These are phyloP conservation scores for Astrothelium subdiscretum DNA, from an alignment of 495 filamentous ascomycete species.

Conservation along the genomic window DNA sequence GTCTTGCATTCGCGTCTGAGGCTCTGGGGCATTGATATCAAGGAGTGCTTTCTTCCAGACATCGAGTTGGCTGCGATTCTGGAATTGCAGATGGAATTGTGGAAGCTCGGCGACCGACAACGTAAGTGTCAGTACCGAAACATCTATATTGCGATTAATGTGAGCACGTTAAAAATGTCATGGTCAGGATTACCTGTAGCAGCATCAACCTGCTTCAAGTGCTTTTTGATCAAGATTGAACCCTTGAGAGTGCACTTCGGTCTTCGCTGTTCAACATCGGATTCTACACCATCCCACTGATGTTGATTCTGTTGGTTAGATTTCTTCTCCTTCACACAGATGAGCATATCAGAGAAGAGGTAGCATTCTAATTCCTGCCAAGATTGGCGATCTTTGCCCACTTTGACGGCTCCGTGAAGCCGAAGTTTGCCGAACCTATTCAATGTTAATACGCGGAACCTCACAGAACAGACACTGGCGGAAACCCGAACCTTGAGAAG, in stretches of 20 bases:
- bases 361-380: conserved; percentile 99
- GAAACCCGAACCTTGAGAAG: conserved; percentile 56
- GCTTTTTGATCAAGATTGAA: conserved; percentile 97
- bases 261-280: conserved; percentile 39
- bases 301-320: conserved; percentile 33
- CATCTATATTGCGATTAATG: conserved; percentile 40
- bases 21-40: conserved; percentile 60
- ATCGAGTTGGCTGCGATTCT: conserved; percentile 72
- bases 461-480: conserved; percentile 5
- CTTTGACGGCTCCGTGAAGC: conserved; percentile 79
- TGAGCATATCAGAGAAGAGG: conserved; percentile 97
- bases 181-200: conserved; percentile 36
- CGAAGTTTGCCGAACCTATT: conserved; percentile 84
- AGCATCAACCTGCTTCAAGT: conserved; percentile 81
- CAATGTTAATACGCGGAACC: background rate
- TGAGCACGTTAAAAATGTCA: background rate
- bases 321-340: conserved; percentile 98
- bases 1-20: conserved; percentile 39
- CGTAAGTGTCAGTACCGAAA: conserved; percentile 77
- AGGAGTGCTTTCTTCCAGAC: conserved; percentile 82
- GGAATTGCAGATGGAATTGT: conserved; percentile 89
- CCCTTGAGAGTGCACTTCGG: conserved; percentile 84
- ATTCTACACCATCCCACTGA: conserved; percentile 51
- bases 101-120: conserved; percentile 92
- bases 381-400: conserved; percentile 91